Conservation (phyloP, 495 filamentous ascomycete genomes). For the Lophiostoma macrostomum region DNA sequence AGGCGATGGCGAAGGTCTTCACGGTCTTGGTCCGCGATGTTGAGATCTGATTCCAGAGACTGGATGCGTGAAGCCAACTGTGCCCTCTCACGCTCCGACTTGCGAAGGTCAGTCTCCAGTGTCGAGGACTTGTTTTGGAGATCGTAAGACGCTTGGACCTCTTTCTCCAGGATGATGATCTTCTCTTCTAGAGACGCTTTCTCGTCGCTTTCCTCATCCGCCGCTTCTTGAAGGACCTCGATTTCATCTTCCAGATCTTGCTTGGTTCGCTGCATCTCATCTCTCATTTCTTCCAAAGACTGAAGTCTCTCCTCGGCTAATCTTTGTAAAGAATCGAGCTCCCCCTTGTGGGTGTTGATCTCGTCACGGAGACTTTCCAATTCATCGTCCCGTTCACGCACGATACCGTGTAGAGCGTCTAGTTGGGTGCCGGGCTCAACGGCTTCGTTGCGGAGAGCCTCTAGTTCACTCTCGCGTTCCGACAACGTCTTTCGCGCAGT, state of each 20-base stretch:
- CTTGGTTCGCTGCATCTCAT: constrained; percentile 14
- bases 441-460: constrained; percentile 21
- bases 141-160: constrained; percentile 42
- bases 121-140: constrained; percentile 21
- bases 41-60: constrained; percentile 27
- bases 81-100: constrained; percentile 30
- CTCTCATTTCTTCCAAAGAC: constrained; percentile 11
- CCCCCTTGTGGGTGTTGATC: constrained; percentile 13
- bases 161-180: constrained; percentile 55
- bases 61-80: constrained; percentile 32
- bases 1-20: constrained; percentile 31
- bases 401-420: constrained; percentile 27
- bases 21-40: constrained; percentile 37
- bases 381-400: constrained; percentile 30
- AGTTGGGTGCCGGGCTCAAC: constrained; percentile 30
- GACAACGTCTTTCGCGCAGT: constrained; percentile 17
- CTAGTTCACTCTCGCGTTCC: constrained; percentile 24
- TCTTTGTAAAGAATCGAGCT: constrained; percentile 22
- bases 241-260: constrained; percentile 48
- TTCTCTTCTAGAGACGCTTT: constrained; percentile 53
- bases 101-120: constrained; percentile 34
- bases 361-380: constrained; percentile 26
- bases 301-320: constrained; percentile 20
- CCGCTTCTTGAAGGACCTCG: constrained; percentile 43
- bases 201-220: constrained; percentile 40